These are phyloP conservation scores for Tolypocladium sp. DNA, from an alignment of 2,329 filamentous ascomycete genomes.

Conservation along the genomic window DNA sequence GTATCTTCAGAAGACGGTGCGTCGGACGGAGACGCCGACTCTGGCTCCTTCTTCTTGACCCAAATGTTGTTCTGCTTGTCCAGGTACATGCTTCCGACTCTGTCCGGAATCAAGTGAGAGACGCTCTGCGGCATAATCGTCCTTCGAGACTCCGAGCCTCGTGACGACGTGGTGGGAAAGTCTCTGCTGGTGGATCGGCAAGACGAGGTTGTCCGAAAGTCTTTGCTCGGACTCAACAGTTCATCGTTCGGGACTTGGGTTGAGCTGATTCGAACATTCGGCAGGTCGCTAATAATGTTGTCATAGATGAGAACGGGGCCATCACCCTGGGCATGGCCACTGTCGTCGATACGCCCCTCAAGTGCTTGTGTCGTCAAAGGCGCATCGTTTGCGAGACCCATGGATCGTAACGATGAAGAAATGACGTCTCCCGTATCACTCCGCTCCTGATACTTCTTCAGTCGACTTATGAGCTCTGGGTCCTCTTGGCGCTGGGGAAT, in stretches of 20 bases:
- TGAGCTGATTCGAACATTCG: slow-evolving; percentile 52
- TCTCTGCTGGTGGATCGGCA: slow-evolving; percentile 52
- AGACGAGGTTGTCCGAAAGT: slow-evolving; percentile 43
- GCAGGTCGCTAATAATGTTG: slow-evolving; percentile 49
- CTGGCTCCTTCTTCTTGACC: slow-evolving; percentile 57
- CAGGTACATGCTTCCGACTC: slow-evolving; percentile 85
- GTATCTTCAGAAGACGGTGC: slow-evolving; percentile 52
- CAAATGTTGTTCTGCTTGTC: slow-evolving; percentile 77
- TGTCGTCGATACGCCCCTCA: not conserved
- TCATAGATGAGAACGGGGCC: slow-evolving; percentile 16
- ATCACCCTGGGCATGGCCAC: slow-evolving; percentile 19
- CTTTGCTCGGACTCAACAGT: slow-evolving; percentile 27
- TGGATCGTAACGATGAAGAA: slow-evolving; percentile 62
- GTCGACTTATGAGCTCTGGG: slow-evolving; percentile 61
- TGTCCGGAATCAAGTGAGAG: slow-evolving; percentile 77
- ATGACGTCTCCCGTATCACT: slow-evolving; percentile 74
- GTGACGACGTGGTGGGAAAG: slow-evolving; percentile 65
- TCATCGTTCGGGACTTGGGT: slow-evolving; percentile 33
- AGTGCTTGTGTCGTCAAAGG: not conserved
- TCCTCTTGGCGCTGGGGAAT: slow-evolving; percentile 56
- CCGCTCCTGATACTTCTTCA: slow-evolving; percentile 76
- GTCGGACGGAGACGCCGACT: slow-evolving; percentile 15
- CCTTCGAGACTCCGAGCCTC: slow-evolving; percentile 69
- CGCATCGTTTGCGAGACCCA: slow-evolving; percentile 37
- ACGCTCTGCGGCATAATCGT: slow-evolving; percentile 78